A percentile compares a stretch with the other conserved stretches of the same genome.
phyloP scores from a whole-genome alignment of 768 basidiomycete species.

The Amanita rimosa region DNA sequence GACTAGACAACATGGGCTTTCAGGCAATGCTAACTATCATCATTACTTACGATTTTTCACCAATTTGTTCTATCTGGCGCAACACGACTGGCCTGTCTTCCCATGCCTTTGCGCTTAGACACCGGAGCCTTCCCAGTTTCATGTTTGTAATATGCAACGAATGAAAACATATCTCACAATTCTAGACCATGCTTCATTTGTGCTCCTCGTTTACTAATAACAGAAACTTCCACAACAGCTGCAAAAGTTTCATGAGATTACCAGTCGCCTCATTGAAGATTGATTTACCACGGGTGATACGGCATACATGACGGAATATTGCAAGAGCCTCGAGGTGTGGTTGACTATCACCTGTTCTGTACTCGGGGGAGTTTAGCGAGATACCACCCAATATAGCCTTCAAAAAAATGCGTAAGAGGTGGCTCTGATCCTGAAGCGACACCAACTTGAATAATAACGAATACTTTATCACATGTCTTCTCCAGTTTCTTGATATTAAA shows the following conservation, averaged over 20 bases:
- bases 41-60: constrained; percentile 73
- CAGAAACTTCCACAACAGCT: constrained; percentile 76
- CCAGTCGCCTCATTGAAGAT: background rate
- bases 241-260: constrained; percentile 2
- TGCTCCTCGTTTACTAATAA: constrained; percentile 50
- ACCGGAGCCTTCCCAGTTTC: constrained; percentile 45
- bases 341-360: constrained; percentile 61
- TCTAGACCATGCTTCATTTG: constrained; percentile 69
- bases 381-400: constrained; percentile 69
- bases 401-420: constrained; percentile 4
- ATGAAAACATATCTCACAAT: constrained; percentile 33
- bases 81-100: constrained; percentile 80
- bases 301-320: constrained; percentile 64
- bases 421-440: background rate
- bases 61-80: constrained; percentile 82
- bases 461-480: constrained; percentile 66
- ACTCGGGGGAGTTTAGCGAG: constrained; percentile 57
- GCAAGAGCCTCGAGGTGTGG: constrained; percentile 56
- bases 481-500: constrained; percentile 64
- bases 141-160: background rate
- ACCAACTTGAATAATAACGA: constrained; percentile 67
- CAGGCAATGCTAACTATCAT: background rate
- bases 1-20: background rate
- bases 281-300: constrained; percentile 61
- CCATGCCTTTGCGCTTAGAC: constrained; percentile 81